phyloP scores from a whole-genome alignment of 1,139 yeast species.

The Blastobotrys elegans region DNA sequence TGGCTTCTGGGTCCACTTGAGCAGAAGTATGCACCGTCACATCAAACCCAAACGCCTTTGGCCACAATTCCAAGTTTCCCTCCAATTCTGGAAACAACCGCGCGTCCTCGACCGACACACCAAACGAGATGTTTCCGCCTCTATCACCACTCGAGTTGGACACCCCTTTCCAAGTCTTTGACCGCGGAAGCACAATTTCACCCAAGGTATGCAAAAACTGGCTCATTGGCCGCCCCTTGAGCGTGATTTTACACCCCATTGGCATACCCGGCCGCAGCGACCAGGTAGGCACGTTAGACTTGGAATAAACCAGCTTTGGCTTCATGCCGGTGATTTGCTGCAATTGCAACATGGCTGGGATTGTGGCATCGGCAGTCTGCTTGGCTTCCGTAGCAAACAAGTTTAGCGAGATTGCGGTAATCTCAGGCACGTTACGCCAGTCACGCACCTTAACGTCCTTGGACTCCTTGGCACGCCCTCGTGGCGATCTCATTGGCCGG shows the following conservation, averaged over 20 bases:
- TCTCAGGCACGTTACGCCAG: constrained; percentile 63
- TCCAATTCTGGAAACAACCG: constrained; percentile 91
- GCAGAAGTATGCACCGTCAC: constrained; percentile 85
- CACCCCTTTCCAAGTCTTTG: constrained; percentile 82
- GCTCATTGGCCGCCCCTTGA: constrained; percentile 76
- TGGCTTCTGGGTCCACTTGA: constrained; percentile 88
- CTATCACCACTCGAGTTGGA: constrained; percentile 74
- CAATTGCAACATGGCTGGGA: constrained; percentile 73
- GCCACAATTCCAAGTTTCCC: constrained; percentile 85
- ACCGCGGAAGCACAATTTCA: constrained; percentile 89
- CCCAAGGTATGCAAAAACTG: constrained; percentile 83
- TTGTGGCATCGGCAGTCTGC: constrained; percentile 66
- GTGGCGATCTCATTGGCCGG: constrained; percentile 47
- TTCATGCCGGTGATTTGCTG: constrained; percentile 92
- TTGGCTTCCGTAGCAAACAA: constrained; percentile 75
- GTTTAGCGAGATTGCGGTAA: constrained; percentile 63
- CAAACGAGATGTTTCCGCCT: constrained; percentile 82
- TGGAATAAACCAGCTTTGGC: constrained; percentile 69
- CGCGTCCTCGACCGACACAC: constrained; percentile 72
- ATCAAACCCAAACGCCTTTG: constrained; percentile 80
- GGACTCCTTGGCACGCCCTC: constrained; percentile 47
- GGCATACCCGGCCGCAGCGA: constrained; percentile 80
- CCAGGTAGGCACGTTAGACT: constrained; percentile 82
- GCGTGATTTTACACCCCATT: constrained; percentile 83
- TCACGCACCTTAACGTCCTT: constrained; percentile 67